Evolutionary conservation across 108 stramenopile genomes (phyloP).

Genomic region (Fragilariopsis cylindrus): DNA sequence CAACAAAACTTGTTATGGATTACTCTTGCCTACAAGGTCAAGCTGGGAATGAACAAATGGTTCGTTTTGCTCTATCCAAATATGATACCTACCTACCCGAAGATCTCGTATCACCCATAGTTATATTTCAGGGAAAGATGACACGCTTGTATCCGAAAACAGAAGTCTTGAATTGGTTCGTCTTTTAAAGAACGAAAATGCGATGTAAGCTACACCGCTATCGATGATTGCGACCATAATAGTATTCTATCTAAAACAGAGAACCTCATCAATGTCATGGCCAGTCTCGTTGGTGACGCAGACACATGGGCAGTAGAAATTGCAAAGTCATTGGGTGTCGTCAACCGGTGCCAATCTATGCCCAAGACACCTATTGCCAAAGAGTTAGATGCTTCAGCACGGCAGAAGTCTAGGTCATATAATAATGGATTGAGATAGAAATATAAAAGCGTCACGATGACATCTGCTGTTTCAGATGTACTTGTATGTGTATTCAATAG

Average conservation of each 20-base stretch:
- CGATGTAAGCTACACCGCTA: conserved; percentile 3
- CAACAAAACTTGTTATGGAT: conserved; percentile 13
- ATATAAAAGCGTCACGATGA: not conserved
- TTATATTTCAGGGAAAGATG: conserved; percentile 24
- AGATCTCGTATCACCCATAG: conserved; percentile 9
- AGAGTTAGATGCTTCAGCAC: not conserved
- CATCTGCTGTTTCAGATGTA: too few relatives aligned
- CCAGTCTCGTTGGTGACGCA: conserved; percentile 22
- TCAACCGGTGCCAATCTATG: conserved; percentile 4
- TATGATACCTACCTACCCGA: conserved; percentile 9
- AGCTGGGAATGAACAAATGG: conserved; percentile 31
- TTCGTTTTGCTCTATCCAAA: conserved; percentile 25
- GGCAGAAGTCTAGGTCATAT: not conserved
- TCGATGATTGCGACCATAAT: conserved; percentile 24
- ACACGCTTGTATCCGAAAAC: conserved; percentile 16
- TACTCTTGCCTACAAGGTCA: conserved; percentile 25
- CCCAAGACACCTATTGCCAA: conserved; percentile 1
- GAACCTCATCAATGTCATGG: conserved; percentile 24
- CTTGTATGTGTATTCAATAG: too few relatives aligned
- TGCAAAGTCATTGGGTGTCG: conserved; percentile 12
- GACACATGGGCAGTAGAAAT: conserved; percentile 28
- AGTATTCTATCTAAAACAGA: conserved; percentile 19
- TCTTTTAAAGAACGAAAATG: conserved; percentile 20
- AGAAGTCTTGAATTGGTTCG: conserved; percentile 12
- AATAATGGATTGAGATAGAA: conserved; percentile 9